Evolutionary conservation across 306 rosid species (phyloP).

Genomic region (Trifolium pratense): DNA sequence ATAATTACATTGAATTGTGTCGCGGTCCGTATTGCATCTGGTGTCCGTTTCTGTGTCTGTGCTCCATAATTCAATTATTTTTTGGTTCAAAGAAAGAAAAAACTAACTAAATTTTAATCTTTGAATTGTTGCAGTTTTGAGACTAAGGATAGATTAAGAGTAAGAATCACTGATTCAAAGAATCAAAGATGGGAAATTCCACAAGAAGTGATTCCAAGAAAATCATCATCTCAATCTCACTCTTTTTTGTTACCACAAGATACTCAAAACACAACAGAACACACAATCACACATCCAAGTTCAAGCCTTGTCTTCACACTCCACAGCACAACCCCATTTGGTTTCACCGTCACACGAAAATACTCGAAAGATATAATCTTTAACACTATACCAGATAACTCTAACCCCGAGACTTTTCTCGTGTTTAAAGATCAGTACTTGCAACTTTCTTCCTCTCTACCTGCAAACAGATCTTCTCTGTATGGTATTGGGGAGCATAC

Average conservation of each 20-base stretch:
- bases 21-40: too few relatives aligned
- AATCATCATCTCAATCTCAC: not conserved
- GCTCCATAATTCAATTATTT: not conserved
- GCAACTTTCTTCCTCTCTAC: slow-evolving; percentile 73
- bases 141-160: slow-evolving; percentile 56
- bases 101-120: not conserved
- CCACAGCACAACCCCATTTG: slow-evolving; percentile 67
- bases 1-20: too few relatives aligned
- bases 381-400: slow-evolving; percentile 47
- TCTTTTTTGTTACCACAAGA: not conserved
- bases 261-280: not conserved
- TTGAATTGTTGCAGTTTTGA: slow-evolving; percentile 56
- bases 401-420: slow-evolving; percentile 51
- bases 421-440: slow-evolving; percentile 80
- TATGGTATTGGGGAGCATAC: slow-evolving; percentile 87
- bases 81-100: not conserved
- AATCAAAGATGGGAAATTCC: slow-evolving; percentile 81
- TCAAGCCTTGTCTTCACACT: slow-evolving; percentile 75
- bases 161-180: slow-evolving; percentile 59
- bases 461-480: slow-evolving; percentile 54
- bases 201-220: slow-evolving; percentile 54
- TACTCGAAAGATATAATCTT: slow-evolving; percentile 69
- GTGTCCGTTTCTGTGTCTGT: too few relatives aligned
- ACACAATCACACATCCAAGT: slow-evolving; percentile 40
- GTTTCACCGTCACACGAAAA: slow-evolving; percentile 67